phyloP scores from a whole-genome alignment of 2,329 filamentous ascomycete genomes.

The Arthroderma sp. region DNA sequence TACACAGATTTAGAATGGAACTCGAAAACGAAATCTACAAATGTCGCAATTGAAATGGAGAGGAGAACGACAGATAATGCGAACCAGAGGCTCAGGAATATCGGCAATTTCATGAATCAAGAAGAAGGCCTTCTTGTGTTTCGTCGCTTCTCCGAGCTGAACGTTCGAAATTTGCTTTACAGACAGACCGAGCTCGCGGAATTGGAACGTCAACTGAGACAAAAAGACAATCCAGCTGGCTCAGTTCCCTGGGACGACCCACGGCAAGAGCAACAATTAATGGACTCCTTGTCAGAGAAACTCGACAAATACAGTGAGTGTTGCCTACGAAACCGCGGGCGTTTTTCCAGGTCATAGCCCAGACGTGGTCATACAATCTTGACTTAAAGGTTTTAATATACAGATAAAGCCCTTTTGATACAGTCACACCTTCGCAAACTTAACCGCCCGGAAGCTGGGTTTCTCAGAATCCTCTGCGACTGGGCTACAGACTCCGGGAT shows the following conservation, averaged over 20 bases:
- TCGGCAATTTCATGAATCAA: neutral
- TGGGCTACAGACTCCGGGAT: neutral
- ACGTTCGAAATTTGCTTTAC: neutral
- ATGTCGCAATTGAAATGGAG: too few species aligned
- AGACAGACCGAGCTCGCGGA: neutral
- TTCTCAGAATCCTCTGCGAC: neutral
- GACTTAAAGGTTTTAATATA: neutral
- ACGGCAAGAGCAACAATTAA: too few species aligned
- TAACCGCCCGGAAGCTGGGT: neutral
- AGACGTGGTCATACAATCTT: too few species aligned
- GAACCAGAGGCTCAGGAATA: too few species aligned
- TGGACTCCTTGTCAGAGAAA: neutral
- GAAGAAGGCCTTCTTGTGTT: neutral
- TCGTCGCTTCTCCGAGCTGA: neutral
- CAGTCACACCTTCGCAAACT: neutral
- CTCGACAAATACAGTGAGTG: neutral
- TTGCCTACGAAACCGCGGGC: neutral
- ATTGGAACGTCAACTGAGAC: neutral
- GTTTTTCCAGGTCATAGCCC: neutral
- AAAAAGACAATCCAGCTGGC: neutral
- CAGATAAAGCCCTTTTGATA: neutral
- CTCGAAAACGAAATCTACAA: too few species aligned
- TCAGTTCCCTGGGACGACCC: too few species aligned
- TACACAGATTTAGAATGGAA: too few species aligned
- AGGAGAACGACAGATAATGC: too few species aligned